Conservation (phyloP, 371 early-diverging fungal species). For the Lichtheimia ornata region DNA sequence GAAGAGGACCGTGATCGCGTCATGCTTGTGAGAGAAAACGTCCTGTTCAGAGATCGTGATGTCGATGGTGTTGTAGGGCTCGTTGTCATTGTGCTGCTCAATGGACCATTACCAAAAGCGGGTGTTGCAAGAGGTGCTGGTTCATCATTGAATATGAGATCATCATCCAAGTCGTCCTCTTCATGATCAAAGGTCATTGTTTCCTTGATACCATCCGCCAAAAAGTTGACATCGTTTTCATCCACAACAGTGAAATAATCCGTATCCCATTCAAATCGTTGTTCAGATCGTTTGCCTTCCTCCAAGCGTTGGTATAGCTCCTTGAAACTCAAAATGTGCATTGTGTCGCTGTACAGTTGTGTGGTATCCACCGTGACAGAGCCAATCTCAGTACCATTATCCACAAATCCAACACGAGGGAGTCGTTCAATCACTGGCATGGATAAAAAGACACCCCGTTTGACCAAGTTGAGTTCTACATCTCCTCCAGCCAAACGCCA, state of each 20-base stretch:
- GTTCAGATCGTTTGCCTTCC: slow-evolving; percentile 21
- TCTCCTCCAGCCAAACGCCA: slow-evolving; percentile 73
- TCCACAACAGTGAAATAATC: slow-evolving; percentile 66
- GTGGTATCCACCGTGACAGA: slow-evolving; percentile 42
- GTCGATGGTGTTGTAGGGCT: slow-evolving; percentile 39
- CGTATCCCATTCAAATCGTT: slow-evolving; percentile 61
- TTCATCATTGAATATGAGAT: slow-evolving; percentile 37
- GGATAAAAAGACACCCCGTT: slow-evolving; percentile 54
- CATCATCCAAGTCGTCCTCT: slow-evolving; percentile 23
- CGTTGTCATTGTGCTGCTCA: slow-evolving; percentile 10
- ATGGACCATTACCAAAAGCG: slow-evolving; percentile 11
- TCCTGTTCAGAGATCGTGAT: slow-evolving; percentile 21
- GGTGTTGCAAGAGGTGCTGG: neutral
- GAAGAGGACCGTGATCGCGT: slow-evolving; percentile 40
- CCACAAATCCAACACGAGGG: slow-evolving; percentile 50
- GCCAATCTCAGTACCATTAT: slow-evolving; percentile 50
- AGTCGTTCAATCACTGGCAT: slow-evolving; percentile 65
- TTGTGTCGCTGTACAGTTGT: slow-evolving; percentile 56
- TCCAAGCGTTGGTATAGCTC: slow-evolving; percentile 55
- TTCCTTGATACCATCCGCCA: slow-evolving; percentile 30
- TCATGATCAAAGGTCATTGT: slow-evolving; percentile 15
- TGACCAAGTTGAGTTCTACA: slow-evolving; percentile 60
- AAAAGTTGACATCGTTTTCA: slow-evolving; percentile 66
- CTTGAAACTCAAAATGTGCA: slow-evolving; percentile 53
- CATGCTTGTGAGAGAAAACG: slow-evolving; percentile 24